Evolutionary conservation across 306 rosid genomes (phyloP), one percentile per base, ranked within the genome.

Genomic region (Fragaria ananassa): DNA sequence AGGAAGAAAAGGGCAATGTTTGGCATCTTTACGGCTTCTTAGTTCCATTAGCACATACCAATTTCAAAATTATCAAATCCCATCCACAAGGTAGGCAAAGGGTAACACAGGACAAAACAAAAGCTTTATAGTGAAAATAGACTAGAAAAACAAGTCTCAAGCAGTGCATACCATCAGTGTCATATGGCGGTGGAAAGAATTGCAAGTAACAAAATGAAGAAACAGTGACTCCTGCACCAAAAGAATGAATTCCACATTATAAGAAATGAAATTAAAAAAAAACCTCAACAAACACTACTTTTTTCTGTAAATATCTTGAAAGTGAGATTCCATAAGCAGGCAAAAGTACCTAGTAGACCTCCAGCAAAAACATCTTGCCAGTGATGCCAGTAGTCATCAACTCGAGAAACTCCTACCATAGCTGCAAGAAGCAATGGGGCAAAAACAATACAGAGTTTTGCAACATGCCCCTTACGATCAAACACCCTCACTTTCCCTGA

Each of bases 341-440:
- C 42, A 37, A 84, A 34, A 76, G 53, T 51, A 94, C 98, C 97
- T 72, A 94, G 67, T 72, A 94, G 95, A 80, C 84, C 89, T 50
- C 96, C 97, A 56, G 96, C 88, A 81, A 90, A 90, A 76, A 92
- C 96, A 74, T 94, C 97, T 80, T 89, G 91, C 98, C 97, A 90
- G 75, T 94, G 97, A 89, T 94, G 98, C 97, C 96, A 90, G 83
- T 94, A 94, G 81, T 94, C 96, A 83, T 94, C 98, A 77, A 94
- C 93, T 66, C 97, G 97, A 67, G 98, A 90, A 66, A 94, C 93
- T 45, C 74, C 96, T 74, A 94, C 81, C 66, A 94, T 74, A 56
- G 96, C 87, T 4, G 96, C 97, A 85, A 83, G 21, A 67, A 94
- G 97, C 67, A 94, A 6, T 12, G 98, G 97, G 57, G 83, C 67